phyloP scores from a whole-genome alignment of 352 stramenopile species.

The Phytophthora pisi region DNA sequence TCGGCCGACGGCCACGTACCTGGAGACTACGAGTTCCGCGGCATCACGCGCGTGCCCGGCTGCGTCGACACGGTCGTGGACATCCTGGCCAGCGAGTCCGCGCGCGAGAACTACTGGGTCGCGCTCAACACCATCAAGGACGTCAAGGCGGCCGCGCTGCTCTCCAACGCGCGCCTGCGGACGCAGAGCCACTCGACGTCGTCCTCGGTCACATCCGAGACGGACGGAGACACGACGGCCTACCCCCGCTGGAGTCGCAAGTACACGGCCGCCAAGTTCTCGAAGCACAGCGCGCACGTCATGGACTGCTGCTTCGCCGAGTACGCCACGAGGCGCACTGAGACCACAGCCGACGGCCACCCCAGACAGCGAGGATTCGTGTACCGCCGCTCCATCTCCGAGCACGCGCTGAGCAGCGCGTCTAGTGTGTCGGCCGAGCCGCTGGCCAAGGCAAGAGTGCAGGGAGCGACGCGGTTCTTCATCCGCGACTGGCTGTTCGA shows the following conservation, averaged over 20 bases:
- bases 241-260: slow-evolving; percentile 75
- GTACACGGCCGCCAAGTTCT: slow-evolving; percentile 65
- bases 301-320: slow-evolving; percentile 72
- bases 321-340: slow-evolving; percentile 48
- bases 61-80: slow-evolving; percentile 62
- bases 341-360: slow-evolving; percentile 34
- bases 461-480: slow-evolving; percentile 48
- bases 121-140: slow-evolving; percentile 72
- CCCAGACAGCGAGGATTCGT: slow-evolving; percentile 57
- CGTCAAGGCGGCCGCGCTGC: slow-evolving; percentile 55
- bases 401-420: slow-evolving; percentile 48
- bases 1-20: slow-evolving; percentile 17
- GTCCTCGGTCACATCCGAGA: slow-evolving; percentile 47
- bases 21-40: slow-evolving; percentile 65
- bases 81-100: slow-evolving; percentile 58
- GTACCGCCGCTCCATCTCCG: slow-evolving; percentile 77
- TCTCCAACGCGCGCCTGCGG: slow-evolving; percentile 42
- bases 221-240: slow-evolving; percentile 24
- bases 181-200: slow-evolving; percentile 33
- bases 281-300: slow-evolving; percentile 57
- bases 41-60: slow-evolving; percentile 67
- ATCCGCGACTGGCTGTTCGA: slow-evolving; percentile 79
- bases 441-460: slow-evolving; percentile 46
- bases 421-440: slow-evolving; percentile 43
- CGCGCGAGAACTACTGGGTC: slow-evolving; percentile 75